Conservation (phyloP, 495 filamentous ascomycete genomes). For the Aspergillus ostianus region DNA sequence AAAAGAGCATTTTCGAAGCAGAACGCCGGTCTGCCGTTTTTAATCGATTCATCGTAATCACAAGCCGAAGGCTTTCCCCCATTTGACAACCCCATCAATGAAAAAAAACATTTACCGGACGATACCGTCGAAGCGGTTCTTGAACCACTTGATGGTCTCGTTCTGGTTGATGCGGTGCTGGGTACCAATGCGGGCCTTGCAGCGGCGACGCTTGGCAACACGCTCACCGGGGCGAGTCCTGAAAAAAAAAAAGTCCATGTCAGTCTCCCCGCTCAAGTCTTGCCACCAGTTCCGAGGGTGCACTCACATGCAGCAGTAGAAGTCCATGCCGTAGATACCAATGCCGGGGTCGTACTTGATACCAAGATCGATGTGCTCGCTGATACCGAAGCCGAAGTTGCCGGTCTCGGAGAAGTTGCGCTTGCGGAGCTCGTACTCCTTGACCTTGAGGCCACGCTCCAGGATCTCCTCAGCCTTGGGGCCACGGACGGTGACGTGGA, state of each 20-base stretch:
- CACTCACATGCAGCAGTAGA: constrained; percentile 98
- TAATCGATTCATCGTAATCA: constrained; percentile 43
- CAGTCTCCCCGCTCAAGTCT: constrained; percentile 18
- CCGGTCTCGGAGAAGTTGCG: constrained; percentile 99
- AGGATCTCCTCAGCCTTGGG: constrained; percentile 99
- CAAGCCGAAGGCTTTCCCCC: constrained; percentile 27
- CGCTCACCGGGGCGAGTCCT: constrained; percentile 96
- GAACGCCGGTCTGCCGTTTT: constrained; percentile 26
- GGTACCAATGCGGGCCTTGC: constrained; percentile 80
- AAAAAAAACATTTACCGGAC: constrained; percentile 67
- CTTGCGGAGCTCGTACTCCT: constrained; percentile 99
- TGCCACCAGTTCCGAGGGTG: not conserved
- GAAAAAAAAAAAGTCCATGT: constrained; percentile 16
- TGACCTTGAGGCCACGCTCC: constrained; percentile 99
- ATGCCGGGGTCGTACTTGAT: constrained; percentile 99
- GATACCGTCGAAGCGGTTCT: constrained; percentile 98
- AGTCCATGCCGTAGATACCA: constrained; percentile 99
- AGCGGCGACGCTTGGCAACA: constrained; percentile 89
- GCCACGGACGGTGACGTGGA: constrained; percentile 99
- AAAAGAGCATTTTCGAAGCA: constrained; percentile 30
- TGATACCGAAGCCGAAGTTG: constrained; percentile 99
- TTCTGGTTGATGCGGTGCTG: constrained; percentile 86
- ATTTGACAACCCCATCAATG: constrained; percentile 10
- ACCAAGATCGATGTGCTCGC: constrained; percentile 99
- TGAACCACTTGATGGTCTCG: constrained; percentile 99